Conservation (phyloP, 495 filamentous ascomycete genomes). For the Neurospora hispaniola region DNA sequence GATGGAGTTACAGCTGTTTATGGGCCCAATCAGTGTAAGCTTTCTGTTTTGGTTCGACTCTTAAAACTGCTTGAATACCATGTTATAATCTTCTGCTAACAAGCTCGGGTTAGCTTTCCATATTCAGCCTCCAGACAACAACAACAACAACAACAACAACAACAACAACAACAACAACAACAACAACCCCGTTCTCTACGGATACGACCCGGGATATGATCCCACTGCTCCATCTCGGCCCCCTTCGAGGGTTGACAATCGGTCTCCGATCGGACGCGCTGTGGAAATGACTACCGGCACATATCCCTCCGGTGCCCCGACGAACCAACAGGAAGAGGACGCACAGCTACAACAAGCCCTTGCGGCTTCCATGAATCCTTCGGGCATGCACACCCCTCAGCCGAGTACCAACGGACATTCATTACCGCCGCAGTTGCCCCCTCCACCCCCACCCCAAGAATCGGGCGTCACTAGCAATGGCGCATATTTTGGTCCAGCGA, state of each 20-base stretch:
- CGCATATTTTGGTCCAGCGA: slow-evolving; percentile 59
- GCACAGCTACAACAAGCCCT: slow-evolving; percentile 28
- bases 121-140: slow-evolving; percentile 43
- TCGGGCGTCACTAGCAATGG: slow-evolving; percentile 28
- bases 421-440: slow-evolving; percentile 28
- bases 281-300: slow-evolving; percentile 25
- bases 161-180: slow-evolving; percentile 23
- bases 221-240: slow-evolving; percentile 55
- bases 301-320: slow-evolving; percentile 11
- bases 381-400: slow-evolving; percentile 7
- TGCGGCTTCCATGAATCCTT: slow-evolving; percentile 17
- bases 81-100: not conserved
- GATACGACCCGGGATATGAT: slow-evolving; percentile 25
- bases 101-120: slow-evolving; percentile 37
- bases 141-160: not conserved
- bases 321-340: slow-evolving; percentile 21
- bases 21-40: not conserved
- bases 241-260: slow-evolving; percentile 52
- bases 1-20: slow-evolving; percentile 3
- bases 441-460: slow-evolving; percentile 32
- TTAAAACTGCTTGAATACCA: not conserved
- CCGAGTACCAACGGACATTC: slow-evolving; percentile 27
- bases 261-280: slow-evolving; percentile 32
- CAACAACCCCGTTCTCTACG: slow-evolving; percentile 21
- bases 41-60: not conserved